phyloP scores from a whole-genome alignment of 2,329 filamentous ascomycete genomes.

The Amesomyces nigricolor region DNA sequence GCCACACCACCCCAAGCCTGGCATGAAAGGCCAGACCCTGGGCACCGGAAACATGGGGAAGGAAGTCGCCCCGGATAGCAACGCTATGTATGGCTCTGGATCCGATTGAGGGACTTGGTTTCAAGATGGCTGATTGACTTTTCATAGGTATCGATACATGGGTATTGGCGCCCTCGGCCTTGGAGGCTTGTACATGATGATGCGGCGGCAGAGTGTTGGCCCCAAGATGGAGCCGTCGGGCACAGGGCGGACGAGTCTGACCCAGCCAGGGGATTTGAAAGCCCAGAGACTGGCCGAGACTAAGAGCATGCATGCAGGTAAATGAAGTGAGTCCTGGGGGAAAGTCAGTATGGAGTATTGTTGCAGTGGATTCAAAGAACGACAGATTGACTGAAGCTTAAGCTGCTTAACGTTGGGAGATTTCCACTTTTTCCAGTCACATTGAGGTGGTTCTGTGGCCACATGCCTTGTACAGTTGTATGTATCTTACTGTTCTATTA shows the following conservation, averaged over 20 bases:
- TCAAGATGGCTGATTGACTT: not conserved
- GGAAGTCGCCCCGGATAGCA: conserved; percentile 15
- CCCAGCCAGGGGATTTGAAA: not conserved
- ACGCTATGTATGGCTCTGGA: conserved; percentile 9
- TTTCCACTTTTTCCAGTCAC: too few species aligned
- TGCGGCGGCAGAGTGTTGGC: conserved; percentile 7
- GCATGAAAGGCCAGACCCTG: not conserved
- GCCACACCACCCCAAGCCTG: conserved; percentile 9
- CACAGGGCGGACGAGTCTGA: not conserved
- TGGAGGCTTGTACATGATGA: conserved; percentile 18
- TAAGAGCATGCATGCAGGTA: not conserved
- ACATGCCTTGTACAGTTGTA: too few species aligned
- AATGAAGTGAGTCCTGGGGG: not conserved
- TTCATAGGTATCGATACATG: conserved; percentile 9
- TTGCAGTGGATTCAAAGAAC: too few species aligned
- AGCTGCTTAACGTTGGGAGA: too few species aligned
- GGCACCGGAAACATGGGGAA: conserved; percentile 7
- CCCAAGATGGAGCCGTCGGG: not conserved
- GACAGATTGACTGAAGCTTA: too few species aligned
- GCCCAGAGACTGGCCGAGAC: not conserved
- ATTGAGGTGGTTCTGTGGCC: too few species aligned
- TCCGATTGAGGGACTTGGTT: too few species aligned
- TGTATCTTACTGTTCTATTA: too few species aligned
- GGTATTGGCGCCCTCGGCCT: conserved; percentile 16
- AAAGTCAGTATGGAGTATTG: not conserved